phyloP scores from a whole-genome alignment of 2,329 filamentous ascomycete species.

The Microcera coccophila region DNA sequence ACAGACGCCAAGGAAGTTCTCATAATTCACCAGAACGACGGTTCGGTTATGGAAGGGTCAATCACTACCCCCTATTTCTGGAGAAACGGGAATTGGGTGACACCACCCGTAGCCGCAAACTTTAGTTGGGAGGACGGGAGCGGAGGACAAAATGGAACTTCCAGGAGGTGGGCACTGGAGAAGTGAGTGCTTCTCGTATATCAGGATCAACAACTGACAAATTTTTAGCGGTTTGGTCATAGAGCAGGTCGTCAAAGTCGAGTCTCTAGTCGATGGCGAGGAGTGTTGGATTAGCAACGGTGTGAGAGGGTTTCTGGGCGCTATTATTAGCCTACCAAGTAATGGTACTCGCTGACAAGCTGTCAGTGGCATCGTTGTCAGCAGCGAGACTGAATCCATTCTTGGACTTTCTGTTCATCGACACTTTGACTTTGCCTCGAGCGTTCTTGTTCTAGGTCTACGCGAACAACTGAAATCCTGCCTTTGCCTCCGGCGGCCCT shows the following conservation, averaged over 20 bases:
- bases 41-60: conserved; percentile 79
- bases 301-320: conserved; percentile 69
- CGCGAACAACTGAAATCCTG: no score
- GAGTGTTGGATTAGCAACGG: conserved; percentile 87
- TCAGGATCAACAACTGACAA: background rate
- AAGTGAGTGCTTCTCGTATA: conserved; percentile 42
- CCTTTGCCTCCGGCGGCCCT: no score
- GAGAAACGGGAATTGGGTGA: conserved; percentile 70
- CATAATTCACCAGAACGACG: conserved; percentile 57
- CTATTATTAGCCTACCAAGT: conserved; percentile 33
- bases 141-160: conserved; percentile 80
- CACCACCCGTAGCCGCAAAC: conserved; percentile 58
- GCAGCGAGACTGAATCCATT: no score
- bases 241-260: conserved; percentile 58
- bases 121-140: conserved; percentile 44
- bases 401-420: no score
- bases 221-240: conserved; percentile 52
- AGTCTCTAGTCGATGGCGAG: conserved; percentile 66
- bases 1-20: conserved; percentile 66
- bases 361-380: no score
- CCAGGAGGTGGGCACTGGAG: conserved; percentile 76
- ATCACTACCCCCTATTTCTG: conserved; percentile 80
- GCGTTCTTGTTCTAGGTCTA: no score
- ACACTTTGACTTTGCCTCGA: no score
- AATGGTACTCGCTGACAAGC: background rate